A percentile compares a stretch with the other conserved stretches of the same genome.
These are phyloP conservation scores for Typha latifolia DNA, from an alignment of 176 grass and related monocot genomes.

Conservation along the genomic window DNA sequence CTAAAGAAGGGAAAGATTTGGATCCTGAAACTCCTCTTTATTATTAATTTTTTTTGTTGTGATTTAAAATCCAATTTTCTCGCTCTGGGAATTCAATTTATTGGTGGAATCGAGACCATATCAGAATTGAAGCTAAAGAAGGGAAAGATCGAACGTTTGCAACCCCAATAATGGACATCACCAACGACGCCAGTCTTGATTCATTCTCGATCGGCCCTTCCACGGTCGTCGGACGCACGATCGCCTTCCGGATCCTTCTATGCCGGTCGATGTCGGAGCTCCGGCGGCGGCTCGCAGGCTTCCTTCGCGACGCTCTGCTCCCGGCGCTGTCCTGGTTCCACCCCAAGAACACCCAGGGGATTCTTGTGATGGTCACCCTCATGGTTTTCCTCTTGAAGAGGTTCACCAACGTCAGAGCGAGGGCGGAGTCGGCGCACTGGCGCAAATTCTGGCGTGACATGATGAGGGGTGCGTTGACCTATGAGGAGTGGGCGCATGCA, in stretches of 20 bases:
- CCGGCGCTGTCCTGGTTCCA: not conserved
- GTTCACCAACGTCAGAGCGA: constrained; percentile 33
- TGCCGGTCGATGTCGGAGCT: constrained; percentile 8
- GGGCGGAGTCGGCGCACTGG: constrained; percentile 69
- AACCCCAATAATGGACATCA: constrained; percentile 15
- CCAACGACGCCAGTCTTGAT: constrained; percentile 1
- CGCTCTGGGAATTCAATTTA: too few relatives aligned
- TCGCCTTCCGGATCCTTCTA: constrained; percentile 20
- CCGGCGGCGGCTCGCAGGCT: not conserved
- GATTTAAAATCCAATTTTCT: too few relatives aligned
- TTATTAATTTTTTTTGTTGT: too few relatives aligned
- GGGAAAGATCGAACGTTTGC: too few relatives aligned
- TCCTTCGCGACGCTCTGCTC: not conserved
- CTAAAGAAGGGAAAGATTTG: too few relatives aligned
- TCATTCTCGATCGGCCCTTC: constrained; percentile 10
- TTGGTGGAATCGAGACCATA: too few relatives aligned
- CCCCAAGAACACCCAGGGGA: constrained; percentile 14
- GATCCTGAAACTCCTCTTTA: too few relatives aligned
- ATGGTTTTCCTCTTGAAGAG: constrained; percentile 38
- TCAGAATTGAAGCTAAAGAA: too few relatives aligned
- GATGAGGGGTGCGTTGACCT: constrained; percentile 84
- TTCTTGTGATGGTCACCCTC: constrained; percentile 12
- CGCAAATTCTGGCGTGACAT: constrained; percentile 96
- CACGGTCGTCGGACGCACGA: constrained; percentile 12
- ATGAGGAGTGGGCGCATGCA: constrained; percentile 94